phyloP scores from a whole-genome alignment of 345 rosid genomes.

The Abelmoschus esculentus region DNA sequence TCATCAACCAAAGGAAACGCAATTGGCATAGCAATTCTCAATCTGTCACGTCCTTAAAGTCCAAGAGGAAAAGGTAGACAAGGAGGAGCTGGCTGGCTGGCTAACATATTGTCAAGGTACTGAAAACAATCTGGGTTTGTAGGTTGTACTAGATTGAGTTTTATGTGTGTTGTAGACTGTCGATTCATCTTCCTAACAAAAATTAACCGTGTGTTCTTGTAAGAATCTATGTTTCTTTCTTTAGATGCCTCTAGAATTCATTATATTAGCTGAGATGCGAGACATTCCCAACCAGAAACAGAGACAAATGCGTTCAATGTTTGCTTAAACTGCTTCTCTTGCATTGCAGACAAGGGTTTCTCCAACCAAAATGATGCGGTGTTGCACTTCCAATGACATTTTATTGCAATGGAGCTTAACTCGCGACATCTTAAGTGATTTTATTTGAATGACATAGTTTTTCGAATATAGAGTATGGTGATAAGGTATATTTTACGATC shows the following conservation, averaged over 20 bases:
- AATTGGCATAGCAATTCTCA: conserved; percentile 95
- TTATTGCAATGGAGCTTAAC: no score
- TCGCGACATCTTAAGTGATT: no score
- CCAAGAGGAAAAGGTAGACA: conserved; percentile 82
- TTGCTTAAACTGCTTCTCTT: not conserved
- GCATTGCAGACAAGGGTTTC: not conserved
- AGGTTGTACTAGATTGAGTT: conserved; percentile 13
- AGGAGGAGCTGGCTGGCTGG: not conserved
- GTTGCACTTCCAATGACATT: no score
- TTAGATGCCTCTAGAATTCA: not conserved
- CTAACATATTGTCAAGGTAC: conserved; percentile 19
- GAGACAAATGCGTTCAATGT: not conserved
- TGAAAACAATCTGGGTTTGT: no score
- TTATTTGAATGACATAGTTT: no score
- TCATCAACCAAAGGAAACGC: conserved; percentile 94
- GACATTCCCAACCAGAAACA: not conserved
- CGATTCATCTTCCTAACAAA: conserved; percentile 24
- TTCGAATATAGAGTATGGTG: no score
- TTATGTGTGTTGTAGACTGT: conserved; percentile 15
- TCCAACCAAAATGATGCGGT: no score
- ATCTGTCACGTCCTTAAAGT: conserved; percentile 79
- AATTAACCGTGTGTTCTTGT: not conserved
- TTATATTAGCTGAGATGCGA: not conserved
- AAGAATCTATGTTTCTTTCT: not conserved
- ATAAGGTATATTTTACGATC: no score